Evolutionary conservation across 345 rosid genomes (phyloP), one percentile per base, ranked within the genome.

Genomic region (Raphanus raphanistrum): DNA sequence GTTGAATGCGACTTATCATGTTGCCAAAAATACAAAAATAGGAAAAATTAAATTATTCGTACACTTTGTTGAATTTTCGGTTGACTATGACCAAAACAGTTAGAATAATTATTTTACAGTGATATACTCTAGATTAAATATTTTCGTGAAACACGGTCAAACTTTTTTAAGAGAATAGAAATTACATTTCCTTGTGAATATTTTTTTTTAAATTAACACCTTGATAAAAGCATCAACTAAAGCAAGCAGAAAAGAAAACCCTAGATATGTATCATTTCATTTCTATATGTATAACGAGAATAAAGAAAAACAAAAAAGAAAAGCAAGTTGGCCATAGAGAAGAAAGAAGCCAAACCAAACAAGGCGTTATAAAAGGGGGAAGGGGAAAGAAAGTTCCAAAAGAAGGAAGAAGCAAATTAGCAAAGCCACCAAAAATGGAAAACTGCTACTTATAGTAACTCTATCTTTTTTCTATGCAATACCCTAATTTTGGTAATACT

Each of bases 391-490:
- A 28, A 63, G 48, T 54, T 57, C 79, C 76, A 74, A 79, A 79
- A 74, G 76, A 79, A 74, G 79, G 66, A 80, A 80, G 75, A 62
- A 58, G 72, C 63, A 71, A 78, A 78, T 73, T 79, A 79, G 82
- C 78, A 68, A 79, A 74, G 67, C 27, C 73, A 69, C 82, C 82
- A 80, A 80, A 75, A 3, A 38, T 55, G 79, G 79, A 79, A 79
- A 64, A 63, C 60, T 80, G 63, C 82, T 74, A 80, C 76, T 74
- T 80, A 80, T 80, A 79, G 82, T 63, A 80, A 80, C 75, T 69
- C 72, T 36, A 3, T 13, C 16, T 8, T 62, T 35, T 80, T 67
- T 70, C 54, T 63, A 63, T 69, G 68, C 35, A 33, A 69, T 74
- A 57, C 68, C 76, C 82, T 80, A 74, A 74, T 80, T 80, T 80